phyloP scores from a whole-genome alignment of 345 rosid species.

The Hibiscus tridactylites region DNA sequence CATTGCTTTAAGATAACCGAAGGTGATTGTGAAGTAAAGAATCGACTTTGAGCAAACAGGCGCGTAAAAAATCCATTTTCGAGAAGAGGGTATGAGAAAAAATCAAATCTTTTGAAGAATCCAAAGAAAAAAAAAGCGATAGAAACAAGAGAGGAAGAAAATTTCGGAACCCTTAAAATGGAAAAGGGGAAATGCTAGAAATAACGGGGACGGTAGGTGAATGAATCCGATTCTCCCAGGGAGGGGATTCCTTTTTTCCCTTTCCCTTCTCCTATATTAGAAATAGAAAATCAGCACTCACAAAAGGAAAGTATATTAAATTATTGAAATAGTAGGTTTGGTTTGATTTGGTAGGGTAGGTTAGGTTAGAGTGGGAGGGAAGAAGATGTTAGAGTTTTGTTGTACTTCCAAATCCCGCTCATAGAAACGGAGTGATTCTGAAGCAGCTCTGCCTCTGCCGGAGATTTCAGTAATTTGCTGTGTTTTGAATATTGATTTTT shows the following conservation, averaged over 20 bases:
- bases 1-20: neutral
- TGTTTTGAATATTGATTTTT: neutral
- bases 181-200: neutral
- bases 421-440: neutral
- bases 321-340: neutral
- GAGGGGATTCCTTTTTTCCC: neutral
- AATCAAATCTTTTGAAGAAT: neutral
- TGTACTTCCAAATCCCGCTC: no score
- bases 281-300: neutral
- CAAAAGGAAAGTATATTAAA: neutral
- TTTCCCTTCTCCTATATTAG: neutral
- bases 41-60: constrained; percentile 22
- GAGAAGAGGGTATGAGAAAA: neutral
- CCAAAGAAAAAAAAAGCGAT: constrained; percentile 14
- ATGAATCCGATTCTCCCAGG: constrained; percentile 15
- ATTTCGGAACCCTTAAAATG: neutral
- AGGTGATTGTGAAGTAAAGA: constrained; percentile 11
- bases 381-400: no score
- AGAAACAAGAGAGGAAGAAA: constrained; percentile 1
- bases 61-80: constrained; percentile 12
- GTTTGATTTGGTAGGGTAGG: no score
- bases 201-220: constrained; percentile 14
- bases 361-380: no score
- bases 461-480: neutral
- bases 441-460: neutral